Conservation (phyloP, 1,139 yeast genomes). For the Debaryomyces robertsiae region DNA sequence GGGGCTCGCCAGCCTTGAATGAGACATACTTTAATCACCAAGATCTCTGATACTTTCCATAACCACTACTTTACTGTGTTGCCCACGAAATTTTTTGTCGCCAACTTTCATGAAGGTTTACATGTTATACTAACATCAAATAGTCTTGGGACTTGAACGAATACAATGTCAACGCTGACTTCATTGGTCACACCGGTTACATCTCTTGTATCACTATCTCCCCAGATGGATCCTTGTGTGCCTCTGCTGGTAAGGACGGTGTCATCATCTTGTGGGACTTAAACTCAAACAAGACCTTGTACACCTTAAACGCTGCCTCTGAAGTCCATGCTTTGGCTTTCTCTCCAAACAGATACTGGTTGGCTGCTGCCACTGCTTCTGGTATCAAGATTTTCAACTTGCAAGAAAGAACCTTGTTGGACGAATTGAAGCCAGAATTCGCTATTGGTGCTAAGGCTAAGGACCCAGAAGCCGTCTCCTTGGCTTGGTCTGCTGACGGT, state of each 20-base stretch:
- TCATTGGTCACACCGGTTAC: conserved; percentile 99
- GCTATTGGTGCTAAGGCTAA: conserved; percentile 87
- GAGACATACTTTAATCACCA: conserved; percentile 97
- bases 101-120: conserved; percentile 5
- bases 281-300: conserved; percentile 82
- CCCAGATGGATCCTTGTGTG: conserved; percentile 99
- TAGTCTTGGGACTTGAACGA: conserved; percentile 95
- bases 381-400: conserved; percentile 99
- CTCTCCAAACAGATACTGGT: conserved; percentile 99
- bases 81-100: conserved; percentile 1
- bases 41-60: conserved; percentile 80
- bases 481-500: conserved; percentile 99
- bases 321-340: conserved; percentile 98
- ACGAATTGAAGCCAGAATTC: conserved; percentile 98
- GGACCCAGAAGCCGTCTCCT: conserved; percentile 98
- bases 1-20: conserved; percentile 67
- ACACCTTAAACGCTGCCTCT: conserved; percentile 94
- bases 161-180: conserved; percentile 90
- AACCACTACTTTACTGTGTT: conserved; percentile 8
- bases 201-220: conserved; percentile 96
- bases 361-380: conserved; percentile 98
- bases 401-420: conserved; percentile 93
- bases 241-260: conserved; percentile 99
- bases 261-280: conserved; percentile 98
- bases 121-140: conserved; percentile 26